Percentiles rank a stretch among this genome's conserved stretches.
Evolutionary conservation across 2,329 filamentous ascomycete species (phyloP).

Genomic region (Nemania abortiva): DNA sequence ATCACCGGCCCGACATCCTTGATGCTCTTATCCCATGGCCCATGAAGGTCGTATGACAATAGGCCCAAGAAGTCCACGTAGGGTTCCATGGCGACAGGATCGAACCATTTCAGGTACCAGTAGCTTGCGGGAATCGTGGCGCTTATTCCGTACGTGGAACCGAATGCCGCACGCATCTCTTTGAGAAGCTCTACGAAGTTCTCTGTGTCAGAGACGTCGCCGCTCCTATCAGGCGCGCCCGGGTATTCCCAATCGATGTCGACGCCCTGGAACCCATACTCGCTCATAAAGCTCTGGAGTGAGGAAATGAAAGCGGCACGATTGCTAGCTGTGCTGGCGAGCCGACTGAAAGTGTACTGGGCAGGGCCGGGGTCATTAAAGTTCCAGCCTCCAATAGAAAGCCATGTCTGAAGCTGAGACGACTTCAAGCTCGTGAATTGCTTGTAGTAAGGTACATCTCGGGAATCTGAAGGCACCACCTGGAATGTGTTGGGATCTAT

Average conservation of each 20-base stretch:
- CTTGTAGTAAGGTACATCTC: too few species aligned
- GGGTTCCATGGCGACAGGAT: constrained; percentile 32
- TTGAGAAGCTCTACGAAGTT: neutral
- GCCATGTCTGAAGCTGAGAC: constrained; percentile 43
- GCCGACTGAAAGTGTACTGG: neutral
- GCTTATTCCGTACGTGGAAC: neutral
- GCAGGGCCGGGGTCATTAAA: constrained; percentile 41
- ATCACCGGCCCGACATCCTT: neutral
- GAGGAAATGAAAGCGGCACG: neutral
- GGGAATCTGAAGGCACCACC: constrained; percentile 49
- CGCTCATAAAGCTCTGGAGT: neutral
- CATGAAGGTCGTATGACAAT: constrained; percentile 10
- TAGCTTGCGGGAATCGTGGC: constrained; percentile 1
- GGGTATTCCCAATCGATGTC: constrained; percentile 23
- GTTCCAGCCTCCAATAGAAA: neutral
- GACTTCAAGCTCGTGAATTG: constrained; percentile 22
- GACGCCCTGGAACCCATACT: constrained; percentile 5
- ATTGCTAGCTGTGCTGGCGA: neutral
- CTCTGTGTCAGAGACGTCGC: neutral
- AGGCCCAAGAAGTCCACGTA: neutral
- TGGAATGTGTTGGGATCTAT: constrained; percentile 49
- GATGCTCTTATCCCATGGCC: neutral
- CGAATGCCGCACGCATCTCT: neutral
- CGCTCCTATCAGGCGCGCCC: neutral
- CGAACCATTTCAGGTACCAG: constrained; percentile 43